Evolutionary conservation across 2,329 filamentous ascomycete genomes (phyloP).

Genomic region (Fusarium sp.): DNA sequence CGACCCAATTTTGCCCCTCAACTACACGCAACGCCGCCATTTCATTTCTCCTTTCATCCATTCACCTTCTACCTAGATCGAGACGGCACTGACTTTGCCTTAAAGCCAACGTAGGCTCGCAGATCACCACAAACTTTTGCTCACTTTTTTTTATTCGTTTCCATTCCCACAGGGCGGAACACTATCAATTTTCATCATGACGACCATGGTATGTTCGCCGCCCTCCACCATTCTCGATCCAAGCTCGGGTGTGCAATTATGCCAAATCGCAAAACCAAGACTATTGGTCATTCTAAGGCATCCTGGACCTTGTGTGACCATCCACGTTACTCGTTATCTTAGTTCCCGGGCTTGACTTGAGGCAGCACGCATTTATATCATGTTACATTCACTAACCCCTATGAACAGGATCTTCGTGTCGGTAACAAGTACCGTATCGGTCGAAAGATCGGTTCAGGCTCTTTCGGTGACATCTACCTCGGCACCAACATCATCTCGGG

Average conservation of each 20-base stretch:
- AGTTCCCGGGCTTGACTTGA: background rate
- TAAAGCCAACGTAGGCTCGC: conserved; percentile 37
- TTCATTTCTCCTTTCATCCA: conserved; percentile 20
- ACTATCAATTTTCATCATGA: conserved; percentile 54
- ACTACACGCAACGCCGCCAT: conserved; percentile 31
- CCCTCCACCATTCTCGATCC: background rate
- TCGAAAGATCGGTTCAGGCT: conserved; percentile 97
- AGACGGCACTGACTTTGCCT: conserved; percentile 31
- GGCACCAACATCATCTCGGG: conserved; percentile 99
- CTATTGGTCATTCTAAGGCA: background rate
- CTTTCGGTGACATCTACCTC: conserved; percentile 98
- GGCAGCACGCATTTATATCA: background rate
- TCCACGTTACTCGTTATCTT: background rate
- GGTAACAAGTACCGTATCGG: conserved; percentile 99
- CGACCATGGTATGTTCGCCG: conserved; percentile 60
- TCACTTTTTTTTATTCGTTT: conserved; percentile 16
- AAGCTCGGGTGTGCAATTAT: background rate
- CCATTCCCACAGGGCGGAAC: conserved; percentile 38
- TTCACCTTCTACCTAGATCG: conserved; percentile 21
- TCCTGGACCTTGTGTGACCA: background rate
- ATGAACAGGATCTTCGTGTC: conserved; percentile 88
- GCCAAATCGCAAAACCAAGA: background rate
- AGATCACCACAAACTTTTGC: conserved; percentile 28
- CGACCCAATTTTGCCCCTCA: conserved; percentile 43
- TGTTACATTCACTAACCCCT: conserved; percentile 30